Base-by-base conservation (phyloP, 1,284 basidiomycete genomes). In the Pterula multifida region DNA sequence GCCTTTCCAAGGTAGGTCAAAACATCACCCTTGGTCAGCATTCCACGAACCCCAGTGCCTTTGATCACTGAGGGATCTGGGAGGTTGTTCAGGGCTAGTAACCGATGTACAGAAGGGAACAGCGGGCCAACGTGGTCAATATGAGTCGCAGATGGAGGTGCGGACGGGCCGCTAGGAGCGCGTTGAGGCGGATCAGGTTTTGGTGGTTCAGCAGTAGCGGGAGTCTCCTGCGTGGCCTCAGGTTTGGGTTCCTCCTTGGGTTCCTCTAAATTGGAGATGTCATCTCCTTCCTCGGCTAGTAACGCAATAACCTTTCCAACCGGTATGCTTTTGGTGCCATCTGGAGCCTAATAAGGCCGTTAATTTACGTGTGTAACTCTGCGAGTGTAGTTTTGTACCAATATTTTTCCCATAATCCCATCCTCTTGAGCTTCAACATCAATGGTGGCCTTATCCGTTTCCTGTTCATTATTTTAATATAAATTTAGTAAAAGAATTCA, bases 341-440 rank as follows among this genome's bases (percentile, higher is more conserved):
- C 89, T 46, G 71, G 73, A 49, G 78, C 68, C 92, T 95, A 60
- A 47, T 6, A 28, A 49, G 1, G 22, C 26, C 13, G 42, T 47
- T 44, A 25, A 36, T 46, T 22, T n/a, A 21, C 48, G 19, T 45
- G 26, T 45, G 36, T 21, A 28, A 35, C 22, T 2, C n/a, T n/a
- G n/a, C n/a, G n/a, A 50, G 3, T 25, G 17, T 23, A 19, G 3
- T 66, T n/a, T n/a, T 80, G 53, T 57, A 92, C 90, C 55, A 98
- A 55, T 56, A 97, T 96, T 72, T 93, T 97, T 44, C 88, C 94
- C 62, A 98, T 67, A 13, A 97, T 68, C 56, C 95, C 95, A 58
- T 98, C 94, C 39, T 98, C 94, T 65, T 92, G 92, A 3, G 95
- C 93, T 68, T 98, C 95, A n/a, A 98, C 94, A 61, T 98, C 95